These are phyloP conservation scores for Saccharomyces paradoxus DNA, from an alignment of 805 yeast genomes.

Conservation along the genomic window DNA sequence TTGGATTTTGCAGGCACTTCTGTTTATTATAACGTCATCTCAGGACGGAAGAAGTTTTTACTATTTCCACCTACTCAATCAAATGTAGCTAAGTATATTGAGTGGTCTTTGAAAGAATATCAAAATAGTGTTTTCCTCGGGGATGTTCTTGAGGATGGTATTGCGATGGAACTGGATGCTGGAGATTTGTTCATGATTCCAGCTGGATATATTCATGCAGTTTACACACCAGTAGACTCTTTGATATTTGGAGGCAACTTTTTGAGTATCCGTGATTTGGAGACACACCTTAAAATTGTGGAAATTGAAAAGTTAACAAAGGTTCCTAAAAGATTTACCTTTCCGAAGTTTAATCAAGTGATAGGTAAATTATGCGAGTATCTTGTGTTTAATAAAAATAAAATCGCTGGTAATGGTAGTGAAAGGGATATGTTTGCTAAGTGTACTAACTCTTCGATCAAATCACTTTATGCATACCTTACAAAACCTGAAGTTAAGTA, in stretches of 20 bases:
- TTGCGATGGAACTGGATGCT: constrained; percentile 42
- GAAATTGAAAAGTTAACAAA: constrained; percentile 57
- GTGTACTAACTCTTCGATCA: background rate
- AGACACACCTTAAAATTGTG: constrained; percentile 53
- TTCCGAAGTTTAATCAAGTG: constrained; percentile 65
- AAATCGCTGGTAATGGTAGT: background rate
- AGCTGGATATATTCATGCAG: constrained; percentile 91
- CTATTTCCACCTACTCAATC: constrained; percentile 67
- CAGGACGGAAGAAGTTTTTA: constrained; percentile 68
- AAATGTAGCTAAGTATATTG: constrained; percentile 53
- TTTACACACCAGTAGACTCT: constrained; percentile 72
- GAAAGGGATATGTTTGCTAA: background rate
- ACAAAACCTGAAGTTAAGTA: background rate
- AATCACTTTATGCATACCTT: background rate
- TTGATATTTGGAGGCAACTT: constrained; percentile 85
- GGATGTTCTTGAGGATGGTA: constrained; percentile 42
- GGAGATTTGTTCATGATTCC: constrained; percentile 82
- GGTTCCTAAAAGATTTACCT: constrained; percentile 69
- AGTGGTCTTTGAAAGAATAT: constrained; percentile 59
- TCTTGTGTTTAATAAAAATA: background rate
- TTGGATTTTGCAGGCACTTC: constrained; percentile 90
- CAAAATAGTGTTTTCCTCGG: constrained; percentile 63
- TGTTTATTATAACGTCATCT: constrained; percentile 74
- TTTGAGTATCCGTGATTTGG: constrained; percentile 54
- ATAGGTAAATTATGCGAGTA: constrained; percentile 27